Percentiles rank a stretch among this genome's conserved stretches.
Evolutionary conservation across 495 filamentous ascomycete genomes (phyloP).

Genomic region (Endocarpon pusillum): DNA sequence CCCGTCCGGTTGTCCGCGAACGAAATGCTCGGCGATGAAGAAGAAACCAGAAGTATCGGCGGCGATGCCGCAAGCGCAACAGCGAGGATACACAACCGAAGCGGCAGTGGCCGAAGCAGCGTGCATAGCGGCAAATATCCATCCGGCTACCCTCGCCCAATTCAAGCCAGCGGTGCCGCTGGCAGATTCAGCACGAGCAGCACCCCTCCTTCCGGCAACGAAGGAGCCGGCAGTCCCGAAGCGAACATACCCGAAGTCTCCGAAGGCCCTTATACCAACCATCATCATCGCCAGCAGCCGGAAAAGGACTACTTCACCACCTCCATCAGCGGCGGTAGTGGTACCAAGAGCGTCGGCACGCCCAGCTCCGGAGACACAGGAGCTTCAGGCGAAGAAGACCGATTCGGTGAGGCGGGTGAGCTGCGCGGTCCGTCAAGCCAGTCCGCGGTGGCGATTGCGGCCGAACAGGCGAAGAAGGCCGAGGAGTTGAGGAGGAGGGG

Average conservation of each 20-base stretch:
- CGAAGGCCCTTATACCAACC: slow-evolving; percentile 33
- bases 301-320: slow-evolving; percentile 22
- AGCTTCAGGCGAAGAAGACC: slow-evolving; percentile 29
- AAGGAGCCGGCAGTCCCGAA: slow-evolving; percentile 25
- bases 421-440: slow-evolving; percentile 29
- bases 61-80: slow-evolving; percentile 7
- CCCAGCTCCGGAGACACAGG: slow-evolving; percentile 19
- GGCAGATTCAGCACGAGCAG: slow-evolving; percentile 52
- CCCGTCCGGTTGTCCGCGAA: slow-evolving; percentile 84
- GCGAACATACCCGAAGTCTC: slow-evolving; percentile 30
- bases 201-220: slow-evolving; percentile 34
- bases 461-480: slow-evolving; percentile 49
- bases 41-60: slow-evolving; percentile 41
- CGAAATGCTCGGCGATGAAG: slow-evolving; percentile 78
- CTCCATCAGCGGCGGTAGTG: slow-evolving; percentile 9
- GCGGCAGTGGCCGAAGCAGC: slow-evolving; percentile 65
- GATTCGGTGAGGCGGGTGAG: slow-evolving; percentile 36
- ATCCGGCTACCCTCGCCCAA: slow-evolving; percentile 31
- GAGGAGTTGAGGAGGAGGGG: slow-evolving; percentile 70
- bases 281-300: slow-evolving; percentile 20
- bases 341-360: slow-evolving; percentile 23
- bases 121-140: slow-evolving; percentile 48
- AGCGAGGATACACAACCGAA: slow-evolving; percentile 53
- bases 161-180: too few relatives aligned
- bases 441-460: slow-evolving; percentile 29